Base-by-base conservation (phyloP, 352 stramenopile genomes). In the Pythium aristosporum region DNA sequence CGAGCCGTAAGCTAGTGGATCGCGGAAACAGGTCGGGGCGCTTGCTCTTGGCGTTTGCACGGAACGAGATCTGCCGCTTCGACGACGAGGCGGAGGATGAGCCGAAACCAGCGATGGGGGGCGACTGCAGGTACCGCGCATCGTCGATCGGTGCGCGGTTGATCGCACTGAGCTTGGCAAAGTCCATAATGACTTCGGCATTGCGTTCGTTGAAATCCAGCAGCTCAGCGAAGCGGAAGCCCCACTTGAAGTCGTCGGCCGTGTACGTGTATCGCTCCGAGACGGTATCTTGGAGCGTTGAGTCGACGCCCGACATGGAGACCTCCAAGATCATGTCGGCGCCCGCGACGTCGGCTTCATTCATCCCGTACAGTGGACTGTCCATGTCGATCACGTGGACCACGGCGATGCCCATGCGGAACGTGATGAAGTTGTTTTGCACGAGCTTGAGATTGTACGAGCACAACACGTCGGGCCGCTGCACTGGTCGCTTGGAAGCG, bases 351-450 rank as follows among this genome's bases (percentile, higher is more conserved):
- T 91, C 80, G 21, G 61, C 67, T 57, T 88, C 72, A 0, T 58
- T 89, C 67, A 92, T 77, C 1, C 79, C 76, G 28, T 75, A 89
- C 15, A 94, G 61, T 21, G 83, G 86, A 53, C 79, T 90, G 36
- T 73, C 73, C 50, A 80, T 80, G 46, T 91, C 79, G 49, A 94
- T 90, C 20, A 94, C 66, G 34, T 94, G 85, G 36, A 94, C 83
- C 9, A 91, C 79, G 4, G 85, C 83, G 20, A 94, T 69, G 39
- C 82, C 83, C 79, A 94, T 91, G 28, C 85, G 85, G 55, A 94
- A 92, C 37, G 85, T 92, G 59, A 94, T 91, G 41, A 92, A 94
- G 43, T 92, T 92, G 67, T 89, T 87, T 41, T 92, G 85, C 59
- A 89, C 39, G 25, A 94, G 65, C 56, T 87, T 83, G 54, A 94